A percentile compares a stretch with the other conserved stretches of the same genome.
phyloP scores from a whole-genome alignment of 2,329 filamentous ascomycete species.

The Podosphaera fusca region DNA sequence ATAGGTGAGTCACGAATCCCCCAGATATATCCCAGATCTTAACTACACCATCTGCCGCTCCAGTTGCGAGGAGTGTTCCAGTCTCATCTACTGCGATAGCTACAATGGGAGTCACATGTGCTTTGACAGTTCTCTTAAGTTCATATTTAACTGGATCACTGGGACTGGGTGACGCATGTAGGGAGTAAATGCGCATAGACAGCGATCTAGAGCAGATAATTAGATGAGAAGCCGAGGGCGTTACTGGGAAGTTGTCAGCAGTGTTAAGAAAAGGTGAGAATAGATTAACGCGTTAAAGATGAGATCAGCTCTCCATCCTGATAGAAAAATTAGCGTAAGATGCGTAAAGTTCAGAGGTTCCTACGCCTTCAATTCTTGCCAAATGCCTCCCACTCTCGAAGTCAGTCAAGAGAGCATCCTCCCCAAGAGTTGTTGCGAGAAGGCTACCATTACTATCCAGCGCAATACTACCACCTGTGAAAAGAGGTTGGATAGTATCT shows the following conservation, averaged over 20 bases:
- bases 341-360: slow-evolving; percentile 10
- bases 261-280: slow-evolving; percentile 4
- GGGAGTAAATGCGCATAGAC: slow-evolving; percentile 74
- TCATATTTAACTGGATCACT: slow-evolving; percentile 37
- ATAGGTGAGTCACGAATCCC: slow-evolving; percentile 84
- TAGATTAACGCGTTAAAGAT: slow-evolving; percentile 35
- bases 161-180: slow-evolving; percentile 33
- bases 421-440: slow-evolving; percentile 71
- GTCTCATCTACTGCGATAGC: slow-evolving; percentile 69
- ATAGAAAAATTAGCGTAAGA: slow-evolving; percentile 10
- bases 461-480: slow-evolving; percentile 71
- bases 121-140: slow-evolving; percentile 61
- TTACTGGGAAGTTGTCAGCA: slow-evolving; percentile 31
- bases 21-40: slow-evolving; percentile 91
- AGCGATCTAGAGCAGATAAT: slow-evolving; percentile 86
- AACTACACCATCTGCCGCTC: slow-evolving; percentile 75
- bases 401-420: slow-evolving; percentile 76
- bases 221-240: slow-evolving; percentile 68
- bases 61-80: slow-evolving; percentile 74
- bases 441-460: slow-evolving; percentile 63
- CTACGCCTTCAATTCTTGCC: slow-evolving; percentile 67
- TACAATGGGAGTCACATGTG: slow-evolving; percentile 74
- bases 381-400: slow-evolving; percentile 63
- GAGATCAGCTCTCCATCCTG: slow-evolving; percentile 65
- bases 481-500: slow-evolving; percentile 74